These are phyloP conservation scores for Phytopythium helicoides DNA, from an alignment of 352 stramenopile genomes.

Conservation along the genomic window DNA sequence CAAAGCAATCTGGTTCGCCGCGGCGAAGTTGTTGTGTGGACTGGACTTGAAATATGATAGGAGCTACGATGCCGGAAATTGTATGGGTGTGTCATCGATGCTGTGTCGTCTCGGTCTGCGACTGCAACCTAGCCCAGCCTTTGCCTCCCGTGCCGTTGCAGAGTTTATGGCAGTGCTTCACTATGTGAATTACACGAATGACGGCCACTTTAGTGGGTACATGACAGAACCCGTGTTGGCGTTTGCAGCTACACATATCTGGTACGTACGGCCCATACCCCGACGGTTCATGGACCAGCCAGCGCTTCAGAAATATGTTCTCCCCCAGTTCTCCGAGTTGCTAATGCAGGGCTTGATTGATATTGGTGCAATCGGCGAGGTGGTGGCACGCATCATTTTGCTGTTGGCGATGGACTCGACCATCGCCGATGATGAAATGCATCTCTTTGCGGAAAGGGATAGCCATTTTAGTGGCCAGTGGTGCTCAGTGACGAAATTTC, in stretches of 20 bases:
- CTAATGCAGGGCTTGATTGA: constrained; percentile 22
- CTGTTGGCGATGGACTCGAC: constrained; percentile 22
- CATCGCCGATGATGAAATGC: not conserved
- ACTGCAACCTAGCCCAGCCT: constrained; percentile 11
- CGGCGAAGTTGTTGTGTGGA: no score
- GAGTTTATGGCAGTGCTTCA: constrained; percentile 22
- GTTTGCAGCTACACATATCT: constrained; percentile 14
- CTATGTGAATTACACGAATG: constrained; percentile 15
- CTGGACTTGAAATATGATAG: no score
- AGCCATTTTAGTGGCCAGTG: constrained; percentile 8
- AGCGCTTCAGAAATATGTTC: constrained; percentile 8
- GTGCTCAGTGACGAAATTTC: constrained; percentile 2
- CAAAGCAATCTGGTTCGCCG: no score
- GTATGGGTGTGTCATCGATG: constrained; percentile 17
- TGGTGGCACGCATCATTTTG: constrained; percentile 21
- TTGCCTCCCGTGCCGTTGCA: constrained; percentile 15
- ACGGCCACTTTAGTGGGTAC: constrained; percentile 16
- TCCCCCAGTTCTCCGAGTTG: constrained; percentile 16
- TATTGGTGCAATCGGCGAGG: constrained; percentile 8
- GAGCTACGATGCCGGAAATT: constrained; percentile 4
- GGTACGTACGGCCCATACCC: no score
- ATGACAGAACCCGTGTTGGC: constrained; percentile 15
- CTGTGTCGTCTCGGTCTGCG: no score
- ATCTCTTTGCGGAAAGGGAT: not conserved
- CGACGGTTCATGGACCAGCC: not conserved